Evolutionary conservation across 225 moss, liverwort and hornwort genomes (phyloP).

Genomic region (Bryoerythrophyllum caledonicum): DNA sequence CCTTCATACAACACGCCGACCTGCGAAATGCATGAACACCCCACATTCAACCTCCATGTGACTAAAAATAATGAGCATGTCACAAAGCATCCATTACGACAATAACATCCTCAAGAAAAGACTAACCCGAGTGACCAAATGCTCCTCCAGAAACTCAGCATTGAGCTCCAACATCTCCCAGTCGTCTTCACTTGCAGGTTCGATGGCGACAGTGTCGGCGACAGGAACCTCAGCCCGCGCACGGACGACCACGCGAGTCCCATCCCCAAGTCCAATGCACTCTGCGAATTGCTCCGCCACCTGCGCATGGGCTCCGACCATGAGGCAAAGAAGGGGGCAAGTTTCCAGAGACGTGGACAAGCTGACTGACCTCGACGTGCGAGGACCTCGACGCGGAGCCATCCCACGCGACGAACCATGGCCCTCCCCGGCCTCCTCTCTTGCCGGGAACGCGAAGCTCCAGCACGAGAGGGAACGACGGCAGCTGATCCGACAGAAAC

Average conservation of each 20-base stretch:
- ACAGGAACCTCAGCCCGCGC: slow-evolving; percentile 67
- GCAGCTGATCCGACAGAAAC: slow-evolving; percentile 63
- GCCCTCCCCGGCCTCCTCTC: too few relatives aligned
- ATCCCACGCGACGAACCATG: slow-evolving; percentile 92
- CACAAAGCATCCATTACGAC: slow-evolving; percentile 4
- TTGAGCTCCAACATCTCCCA: slow-evolving; percentile 99
- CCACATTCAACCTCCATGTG: neutral
- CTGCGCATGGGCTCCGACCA: too few relatives aligned
- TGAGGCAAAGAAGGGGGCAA: too few relatives aligned
- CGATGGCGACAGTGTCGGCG: slow-evolving; percentile 79
- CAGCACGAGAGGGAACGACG: slow-evolving; percentile 78
- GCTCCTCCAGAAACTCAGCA: slow-evolving; percentile 93
- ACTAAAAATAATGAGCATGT: too few relatives aligned
- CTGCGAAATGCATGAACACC: slow-evolving; percentile 36
- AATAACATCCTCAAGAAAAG: neutral
- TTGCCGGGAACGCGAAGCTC: slow-evolving; percentile 67
- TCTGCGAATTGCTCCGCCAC: slow-evolving; percentile 85
- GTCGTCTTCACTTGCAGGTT: slow-evolving; percentile 93
- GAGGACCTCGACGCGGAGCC: slow-evolving; percentile 80
- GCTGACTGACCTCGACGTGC: slow-evolving; percentile 61
- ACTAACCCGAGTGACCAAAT: slow-evolving; percentile 78
- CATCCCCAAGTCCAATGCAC: slow-evolving; percentile 66
- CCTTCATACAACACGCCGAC: slow-evolving; percentile 87
- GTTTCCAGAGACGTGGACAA: too few relatives aligned
- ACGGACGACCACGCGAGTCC: slow-evolving; percentile 70